Base-by-base conservation (phyloP, 805 yeast genomes). In the Schizosaccharomyces octosporus region DNA sequence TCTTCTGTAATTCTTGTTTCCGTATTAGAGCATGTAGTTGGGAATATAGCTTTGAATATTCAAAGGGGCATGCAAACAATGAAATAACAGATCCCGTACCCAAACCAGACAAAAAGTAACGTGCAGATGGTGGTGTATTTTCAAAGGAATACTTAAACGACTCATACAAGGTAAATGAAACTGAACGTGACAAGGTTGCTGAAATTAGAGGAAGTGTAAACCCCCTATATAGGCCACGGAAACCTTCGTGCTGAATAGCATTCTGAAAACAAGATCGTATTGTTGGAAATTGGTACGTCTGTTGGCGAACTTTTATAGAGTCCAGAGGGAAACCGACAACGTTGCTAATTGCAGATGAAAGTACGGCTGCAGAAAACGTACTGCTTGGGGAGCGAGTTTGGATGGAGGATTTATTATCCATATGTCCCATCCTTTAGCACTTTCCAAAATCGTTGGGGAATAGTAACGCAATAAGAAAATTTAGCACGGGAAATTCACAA, bases 291-390 rank as follows among this genome's bases (percentile, higher is more conserved):
- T 78, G 75, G 65, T 85, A 83, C 0, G 94, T 84, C 69, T 87
- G 95, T 81, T 85, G 82, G 63, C 95, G 74, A 0, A 95, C 87
- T 70, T 87, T 87, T 63, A 87, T 75, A n/a, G 93, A 83, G 69
- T 87, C 95, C 60, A 87, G 71, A 0, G 95, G 95, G 67, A 82
- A 87, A 21, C 93, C 94, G n/a, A 81, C 76, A 2, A 80, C 73
- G 1, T 88, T 83, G 21, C 88, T 77, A 13, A 78, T 70, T 55
- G 83, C 70, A 0, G 88, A 82, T 1, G 89, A 74, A 0, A 80
- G 70, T 65, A 81, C 84, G 0, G 93, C 85, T 61, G 84, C 45
- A 6, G 39, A 31, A 17, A 51, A 51, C 31, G 57, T 51, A 51
- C 2, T 17, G 2, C 27, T 24, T 9, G 51, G 24, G 11, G 51